Evolutionary conservation across 345 rosid genomes (phyloP).

Genomic region (Tarenaya hassleriana): DNA sequence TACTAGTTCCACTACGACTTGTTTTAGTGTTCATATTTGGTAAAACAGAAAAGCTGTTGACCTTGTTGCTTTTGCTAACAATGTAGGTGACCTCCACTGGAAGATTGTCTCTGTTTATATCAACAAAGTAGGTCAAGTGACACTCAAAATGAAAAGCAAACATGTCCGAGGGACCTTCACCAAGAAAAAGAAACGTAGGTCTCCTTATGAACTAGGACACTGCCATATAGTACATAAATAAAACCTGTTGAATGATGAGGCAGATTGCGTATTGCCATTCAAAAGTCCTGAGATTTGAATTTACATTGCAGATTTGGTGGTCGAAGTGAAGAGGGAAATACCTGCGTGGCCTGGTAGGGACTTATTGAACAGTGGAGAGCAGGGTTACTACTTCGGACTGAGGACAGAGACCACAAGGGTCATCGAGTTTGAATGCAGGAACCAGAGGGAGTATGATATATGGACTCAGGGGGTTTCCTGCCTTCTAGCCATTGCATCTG

Average conservation of each 20-base stretch:
- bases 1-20: constrained; percentile 13
- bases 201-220: not conserved
- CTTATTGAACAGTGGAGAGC: constrained; percentile 58
- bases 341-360: constrained; percentile 93
- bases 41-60: not conserved
- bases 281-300: not conserved
- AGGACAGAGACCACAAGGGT: constrained; percentile 60
- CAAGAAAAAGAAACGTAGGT: constrained; percentile 78
- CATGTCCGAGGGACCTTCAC: constrained; percentile 77
- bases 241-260: no score
- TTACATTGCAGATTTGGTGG: constrained; percentile 49
- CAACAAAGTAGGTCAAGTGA: constrained; percentile 61
- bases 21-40: not conserved
- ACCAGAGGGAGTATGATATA: constrained; percentile 57
- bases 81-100: constrained; percentile 93
- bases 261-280: no score
- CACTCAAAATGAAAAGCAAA: constrained; percentile 85
- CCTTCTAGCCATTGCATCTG: constrained; percentile 53
- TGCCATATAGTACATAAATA: no score
- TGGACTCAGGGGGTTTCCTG: constrained; percentile 77
- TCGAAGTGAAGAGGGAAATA: constrained; percentile 67
- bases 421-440: constrained; percentile 82
- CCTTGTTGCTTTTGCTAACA: not conserved
- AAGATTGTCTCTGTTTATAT: constrained; percentile 79
- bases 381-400: constrained; percentile 71